Percentiles rank a stretch among this genome's conserved stretches.
Conservation (phyloP, 345 rosid species). For the Erucastrum elatum region DNA sequence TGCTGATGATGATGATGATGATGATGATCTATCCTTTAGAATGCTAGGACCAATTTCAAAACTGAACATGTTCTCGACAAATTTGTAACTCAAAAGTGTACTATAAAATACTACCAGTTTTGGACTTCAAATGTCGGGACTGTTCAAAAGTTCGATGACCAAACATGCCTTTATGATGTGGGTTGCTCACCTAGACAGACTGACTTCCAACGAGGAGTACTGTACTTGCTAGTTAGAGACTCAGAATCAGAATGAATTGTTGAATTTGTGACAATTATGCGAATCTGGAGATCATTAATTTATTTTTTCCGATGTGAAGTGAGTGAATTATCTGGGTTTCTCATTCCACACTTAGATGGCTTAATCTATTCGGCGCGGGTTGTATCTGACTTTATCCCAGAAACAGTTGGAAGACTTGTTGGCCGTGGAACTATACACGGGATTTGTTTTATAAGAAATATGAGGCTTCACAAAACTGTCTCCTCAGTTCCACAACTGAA, state of each 20-base stretch:
- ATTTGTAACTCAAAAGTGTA: neutral
- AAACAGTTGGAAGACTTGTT: neutral
- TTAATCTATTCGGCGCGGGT: neutral
- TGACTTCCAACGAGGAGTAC: neutral
- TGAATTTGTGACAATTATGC: neutral
- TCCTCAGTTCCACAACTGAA: too few relatives aligned
- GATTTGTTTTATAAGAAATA: neutral
- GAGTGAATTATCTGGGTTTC: neutral
- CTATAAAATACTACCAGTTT: neutral
- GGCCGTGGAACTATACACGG: neutral
- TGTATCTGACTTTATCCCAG: neutral
- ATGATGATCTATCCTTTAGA: neutral
- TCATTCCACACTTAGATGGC: neutral
- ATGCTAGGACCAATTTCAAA: neutral
- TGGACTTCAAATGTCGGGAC: neutral
- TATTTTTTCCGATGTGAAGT: neutral
- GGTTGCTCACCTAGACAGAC: neutral
- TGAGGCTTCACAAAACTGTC: too few relatives aligned
- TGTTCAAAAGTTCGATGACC: neutral
- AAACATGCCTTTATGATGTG: neutral
- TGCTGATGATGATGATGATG: slow-evolving; percentile 9
- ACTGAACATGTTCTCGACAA: neutral
- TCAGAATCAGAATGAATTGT: neutral
- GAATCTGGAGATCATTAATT: neutral
- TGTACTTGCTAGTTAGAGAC: neutral